These are phyloP conservation scores for Biscogniauxia mediterranea DNA, from an alignment of 2,329 filamentous ascomycete genomes.

Conservation along the genomic window DNA sequence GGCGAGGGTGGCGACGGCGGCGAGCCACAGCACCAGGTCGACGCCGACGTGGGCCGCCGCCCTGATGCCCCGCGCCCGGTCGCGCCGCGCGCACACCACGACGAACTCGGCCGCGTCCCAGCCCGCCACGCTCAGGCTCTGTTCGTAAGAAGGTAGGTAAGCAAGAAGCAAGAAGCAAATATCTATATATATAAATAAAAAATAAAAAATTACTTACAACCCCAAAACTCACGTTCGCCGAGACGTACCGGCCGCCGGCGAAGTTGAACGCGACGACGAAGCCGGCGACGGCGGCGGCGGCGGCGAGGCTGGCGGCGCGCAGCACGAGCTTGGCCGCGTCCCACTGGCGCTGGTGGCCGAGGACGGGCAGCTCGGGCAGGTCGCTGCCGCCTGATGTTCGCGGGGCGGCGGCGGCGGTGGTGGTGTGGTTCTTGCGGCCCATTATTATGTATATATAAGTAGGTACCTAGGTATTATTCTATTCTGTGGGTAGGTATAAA, in stretches of 20 bases:
- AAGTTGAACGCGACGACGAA: conserved; percentile 3
- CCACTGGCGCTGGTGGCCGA: conserved; percentile 22
- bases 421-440: too few relatives aligned
- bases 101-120: conserved; percentile 30
- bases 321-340: conserved; percentile 24
- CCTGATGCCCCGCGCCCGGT: conserved; percentile 21
- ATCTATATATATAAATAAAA: too few relatives aligned
- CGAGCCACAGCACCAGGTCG: conserved; percentile 24
- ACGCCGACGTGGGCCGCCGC: conserved; percentile 28
- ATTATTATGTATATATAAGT: too few relatives aligned
- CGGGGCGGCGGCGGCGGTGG: too few relatives aligned
- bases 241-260: background rate
- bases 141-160: too few relatives aligned
- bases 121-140: too few relatives aligned
- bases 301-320: conserved; percentile 15
- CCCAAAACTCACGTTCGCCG: background rate
- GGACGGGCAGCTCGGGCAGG: conserved; percentile 15
- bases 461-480: too few relatives aligned
- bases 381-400: background rate
- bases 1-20: conserved; percentile 3
- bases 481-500: too few relatives aligned
- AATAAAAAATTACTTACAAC: background rate
- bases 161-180: too few relatives aligned
- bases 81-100: conserved; percentile 22
- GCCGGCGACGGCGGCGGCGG: conserved; percentile 14